A percentile compares a stretch with the other conserved stretches of the same genome.
phyloP scores from a whole-genome alignment of 2,329 filamentous ascomycete species.

The Nemania abortiva region DNA sequence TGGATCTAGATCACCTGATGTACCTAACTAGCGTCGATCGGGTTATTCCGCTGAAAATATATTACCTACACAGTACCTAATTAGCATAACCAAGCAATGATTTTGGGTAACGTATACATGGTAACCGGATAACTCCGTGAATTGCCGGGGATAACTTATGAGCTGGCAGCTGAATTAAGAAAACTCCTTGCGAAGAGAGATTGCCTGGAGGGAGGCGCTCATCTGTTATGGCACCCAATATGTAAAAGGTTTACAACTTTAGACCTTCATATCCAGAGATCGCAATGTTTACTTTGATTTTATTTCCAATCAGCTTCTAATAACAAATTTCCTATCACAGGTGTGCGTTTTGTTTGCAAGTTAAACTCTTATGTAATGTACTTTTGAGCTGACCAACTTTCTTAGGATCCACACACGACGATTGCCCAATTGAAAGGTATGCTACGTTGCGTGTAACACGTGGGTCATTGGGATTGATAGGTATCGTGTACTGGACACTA shows the following conservation, averaged over 20 bases:
- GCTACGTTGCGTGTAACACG: constrained; percentile 22
- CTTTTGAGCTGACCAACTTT: background rate
- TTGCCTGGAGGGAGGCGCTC: constrained; percentile 1
- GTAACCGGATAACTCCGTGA: constrained; percentile 12
- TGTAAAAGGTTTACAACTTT: background rate
- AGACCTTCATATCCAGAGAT: background rate
- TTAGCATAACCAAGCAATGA: constrained; percentile 1
- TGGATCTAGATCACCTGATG: constrained; percentile 15
- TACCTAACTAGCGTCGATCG: constrained; percentile 12
- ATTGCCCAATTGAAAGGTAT: constrained; percentile 19
- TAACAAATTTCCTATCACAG: too few species aligned
- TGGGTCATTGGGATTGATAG: constrained; percentile 13
- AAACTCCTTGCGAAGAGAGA: constrained; percentile 12
- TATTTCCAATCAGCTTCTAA: too few species aligned
- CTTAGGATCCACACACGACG: background rate
- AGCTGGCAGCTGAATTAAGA: background rate
- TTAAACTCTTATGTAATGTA: background rate
- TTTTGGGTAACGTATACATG: constrained; percentile 12
- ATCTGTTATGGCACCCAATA: background rate
- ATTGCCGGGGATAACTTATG: background rate
- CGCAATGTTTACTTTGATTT: too few species aligned
- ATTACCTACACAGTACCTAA: background rate
- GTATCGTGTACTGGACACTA: background rate
- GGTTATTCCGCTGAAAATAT: constrained; percentile 9
- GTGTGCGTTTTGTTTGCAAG: background rate